Evolutionary conservation across 75 land plant genomes (phyloP).

Genomic region (Sequoia sempervirens): DNA sequence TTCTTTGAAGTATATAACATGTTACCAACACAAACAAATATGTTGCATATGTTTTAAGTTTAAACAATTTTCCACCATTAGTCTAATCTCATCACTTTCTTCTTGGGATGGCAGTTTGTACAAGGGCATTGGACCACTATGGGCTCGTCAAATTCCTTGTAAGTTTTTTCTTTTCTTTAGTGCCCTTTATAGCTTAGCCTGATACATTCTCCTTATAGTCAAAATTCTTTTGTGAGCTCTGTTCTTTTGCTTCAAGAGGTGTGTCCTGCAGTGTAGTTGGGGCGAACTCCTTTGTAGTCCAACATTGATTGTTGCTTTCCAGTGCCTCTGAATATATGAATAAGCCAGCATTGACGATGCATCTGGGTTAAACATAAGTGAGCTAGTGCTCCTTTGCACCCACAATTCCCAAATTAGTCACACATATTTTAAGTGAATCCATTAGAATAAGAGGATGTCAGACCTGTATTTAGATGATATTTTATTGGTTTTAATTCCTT

Average conservation of each 20-base stretch:
- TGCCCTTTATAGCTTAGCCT: not conserved
- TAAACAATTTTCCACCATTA: not conserved
- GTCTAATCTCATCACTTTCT: not conserved
- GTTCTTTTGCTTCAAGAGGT: not conserved
- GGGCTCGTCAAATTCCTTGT: constrained; percentile 45
- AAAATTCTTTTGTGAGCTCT: not conserved
- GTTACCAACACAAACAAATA: not conserved
- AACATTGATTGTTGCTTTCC: not conserved
- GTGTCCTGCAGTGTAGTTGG: not conserved
- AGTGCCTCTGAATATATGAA: not conserved
- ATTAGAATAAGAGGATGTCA: not conserved
- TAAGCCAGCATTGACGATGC: not conserved
- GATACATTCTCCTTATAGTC: not conserved
- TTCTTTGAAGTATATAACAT: not conserved
- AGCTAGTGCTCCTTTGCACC: not conserved
- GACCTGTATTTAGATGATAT: not conserved
- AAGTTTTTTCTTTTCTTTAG: not conserved
- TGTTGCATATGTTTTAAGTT: not conserved
- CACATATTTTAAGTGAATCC: not conserved
- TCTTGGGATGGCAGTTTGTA: constrained; percentile 15
- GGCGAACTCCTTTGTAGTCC: not conserved
- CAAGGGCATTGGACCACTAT: constrained; percentile 38
- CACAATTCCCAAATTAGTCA: not conserved
- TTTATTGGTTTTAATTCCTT: not conserved
- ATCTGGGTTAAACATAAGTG: not conserved